Base-by-base conservation (phyloP, 768 basidiomycete genomes). In the Mrakia hoshinonis region DNA sequence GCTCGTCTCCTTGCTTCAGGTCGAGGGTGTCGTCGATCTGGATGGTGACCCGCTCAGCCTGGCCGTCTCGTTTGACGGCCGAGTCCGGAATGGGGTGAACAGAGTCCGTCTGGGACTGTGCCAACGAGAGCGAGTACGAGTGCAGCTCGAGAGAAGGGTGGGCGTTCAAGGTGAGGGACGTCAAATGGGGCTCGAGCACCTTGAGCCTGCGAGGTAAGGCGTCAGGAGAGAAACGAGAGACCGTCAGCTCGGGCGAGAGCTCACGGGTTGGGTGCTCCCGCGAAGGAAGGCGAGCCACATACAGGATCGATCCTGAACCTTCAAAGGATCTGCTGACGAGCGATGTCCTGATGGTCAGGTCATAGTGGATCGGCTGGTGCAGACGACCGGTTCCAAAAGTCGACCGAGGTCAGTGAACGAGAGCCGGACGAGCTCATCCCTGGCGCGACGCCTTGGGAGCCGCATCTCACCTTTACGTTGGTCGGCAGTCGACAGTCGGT, bases 251-350 rank as follows among this genome's bases (percentile, higher is more conserved):
- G 31, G 58, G 22, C 31, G 34, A 13, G 31, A 61, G 58, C 34
- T 36, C 58, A 36, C 68, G 60, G 65, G 24, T 43, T n/a, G 26
- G 7, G 38, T 48, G 36, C 29, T 31, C 49, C 34, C 26, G 61
- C 24, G 9, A 47, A 12, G 26, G 47, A n/a, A 43, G 49, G 47
- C 20, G 12, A 10, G 31, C n/a, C n/a, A n/a, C 58, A 18, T 22
- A 61, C 58, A 47, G 43, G 36, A 71, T 51, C 3, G 39, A 26
- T 48, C 34, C 39, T 9, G 22, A 70, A 60, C 95, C 95, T 51
- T 85, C 82, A 78, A 92, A 98, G 13, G 81, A 84, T 72, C 86
- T 83, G n/a, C 83, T 83, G 69, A 88, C 84, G 66, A 97, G 85
- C 80, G 97, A 91, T 66, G 81, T 82, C 75, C 79, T 86, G 77